Evolutionary conservation across 2,329 filamentous ascomycete species (phyloP).

Genomic region (Fusarium sororula): DNA sequence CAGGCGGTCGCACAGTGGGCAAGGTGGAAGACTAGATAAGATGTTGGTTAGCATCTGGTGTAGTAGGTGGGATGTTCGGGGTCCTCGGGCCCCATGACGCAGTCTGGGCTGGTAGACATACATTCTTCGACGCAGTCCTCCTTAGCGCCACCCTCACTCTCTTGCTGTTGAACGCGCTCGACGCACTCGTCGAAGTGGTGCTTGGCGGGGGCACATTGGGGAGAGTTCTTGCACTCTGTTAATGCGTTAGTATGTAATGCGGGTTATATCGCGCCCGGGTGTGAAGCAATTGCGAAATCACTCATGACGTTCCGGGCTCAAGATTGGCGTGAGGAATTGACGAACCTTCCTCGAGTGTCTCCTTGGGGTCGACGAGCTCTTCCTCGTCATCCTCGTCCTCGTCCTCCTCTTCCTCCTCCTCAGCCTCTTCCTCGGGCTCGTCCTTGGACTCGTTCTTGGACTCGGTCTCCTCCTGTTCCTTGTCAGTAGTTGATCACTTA

Average conservation of each 20-base stretch:
- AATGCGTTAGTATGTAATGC: slow-evolving; percentile 34
- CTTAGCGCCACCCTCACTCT: slow-evolving; percentile 76
- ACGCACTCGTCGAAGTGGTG: slow-evolving; percentile 99
- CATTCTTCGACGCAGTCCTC: slow-evolving; percentile 99
- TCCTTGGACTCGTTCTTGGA: slow-evolving; percentile 58
- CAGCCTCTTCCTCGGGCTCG: slow-evolving; percentile 48
- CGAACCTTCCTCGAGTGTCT: slow-evolving; percentile 91
- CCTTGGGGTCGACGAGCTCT: slow-evolving; percentile 88
- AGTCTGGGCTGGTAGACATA: slow-evolving; percentile 57
- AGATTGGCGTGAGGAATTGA: slow-evolving; percentile 19
- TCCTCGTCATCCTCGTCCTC: slow-evolving; percentile 79
- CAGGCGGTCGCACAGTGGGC: slow-evolving; percentile 93
- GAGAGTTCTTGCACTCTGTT: slow-evolving; percentile 87
- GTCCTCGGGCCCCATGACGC: slow-evolving; percentile 8
- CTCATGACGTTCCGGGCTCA: slow-evolving; percentile 19
- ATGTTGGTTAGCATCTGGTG: slow-evolving; percentile 23
- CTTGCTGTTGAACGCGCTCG: slow-evolving; percentile 77
- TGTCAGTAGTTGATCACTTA: slow-evolving; percentile 24
- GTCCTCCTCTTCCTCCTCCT: slow-evolving; percentile 60
- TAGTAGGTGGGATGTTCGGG: neutral
- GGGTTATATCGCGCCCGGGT: slow-evolving; percentile 3
- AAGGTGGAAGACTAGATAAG: slow-evolving; percentile 92
- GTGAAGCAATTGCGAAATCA: slow-evolving; percentile 31
- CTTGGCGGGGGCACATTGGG: slow-evolving; percentile 86
- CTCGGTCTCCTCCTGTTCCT: slow-evolving; percentile 53